Evolutionary conservation across 768 basidiomycete genomes (phyloP), one percentile per base, ranked within the genome.

Genomic region (Mycena polygramma): DNA sequence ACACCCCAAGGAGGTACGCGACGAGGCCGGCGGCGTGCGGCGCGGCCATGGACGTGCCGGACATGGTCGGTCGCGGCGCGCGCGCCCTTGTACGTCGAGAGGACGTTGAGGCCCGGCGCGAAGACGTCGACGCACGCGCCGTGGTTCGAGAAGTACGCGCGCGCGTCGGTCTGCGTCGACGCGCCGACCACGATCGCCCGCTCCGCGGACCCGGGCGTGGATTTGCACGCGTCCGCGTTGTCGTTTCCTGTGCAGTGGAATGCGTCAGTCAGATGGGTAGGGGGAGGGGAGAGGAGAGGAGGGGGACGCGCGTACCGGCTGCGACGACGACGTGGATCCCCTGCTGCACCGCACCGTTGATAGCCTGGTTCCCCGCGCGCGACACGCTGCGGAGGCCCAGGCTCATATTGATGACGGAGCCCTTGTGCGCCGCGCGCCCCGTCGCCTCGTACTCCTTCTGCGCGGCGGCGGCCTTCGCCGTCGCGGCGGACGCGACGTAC

Each of bases 271-370:
- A 20, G 22, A 49, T 24, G 15, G 8, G n/a, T 24, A 9, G 2
- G n/a, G 30, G n/a, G 4, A 48, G 36, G 20, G 10, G 48, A 60
- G 48, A 59, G 22, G n/a, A 22, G 7, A 22, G 4, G 48, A 5
- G 7, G 20, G 68, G 49, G n/a, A 41, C 15, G 41, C 62, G 84
- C 87, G 75, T 83, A 89, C 95, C 96, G 71, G 96, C 96, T 66
- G 97, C 97, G 70, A 99, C 97, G 71, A 97, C 94, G 74, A 99
- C 98, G 86, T 98, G 96, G 41, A 99, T 86, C 49, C 97, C 97
- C 48, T 80, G 71, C 7, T 89, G 86, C 61, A 97, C 94, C 53
- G 97, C 96, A 57, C 82, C 84, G 83, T 99, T 90, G 73, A 99
- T 94, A 58, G 92, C 90, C 36, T 87, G 85, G 71, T 99, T 95